Base-by-base conservation (phyloP, 2,329 filamentous ascomycete genomes). In the Curvularia lunata region DNA sequence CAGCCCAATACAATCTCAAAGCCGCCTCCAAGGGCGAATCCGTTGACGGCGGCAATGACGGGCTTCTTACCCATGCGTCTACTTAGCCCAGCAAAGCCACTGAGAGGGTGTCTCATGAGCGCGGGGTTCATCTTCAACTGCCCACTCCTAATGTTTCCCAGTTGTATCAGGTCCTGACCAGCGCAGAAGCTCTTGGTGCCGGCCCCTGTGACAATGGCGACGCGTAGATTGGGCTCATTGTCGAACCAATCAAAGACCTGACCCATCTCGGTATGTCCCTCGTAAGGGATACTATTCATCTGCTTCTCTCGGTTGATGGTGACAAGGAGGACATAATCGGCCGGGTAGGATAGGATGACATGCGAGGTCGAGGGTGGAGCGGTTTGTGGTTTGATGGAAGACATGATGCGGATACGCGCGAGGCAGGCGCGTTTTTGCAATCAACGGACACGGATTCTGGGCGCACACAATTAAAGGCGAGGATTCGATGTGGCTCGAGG, bases 41-140 rank as follows among this genome's bases (percentile, higher is more conserved):
- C 85, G 71, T 86, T 87, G 3, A 86, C 83, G 2, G 85, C 85
- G 8, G 83, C 84, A 68, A 87, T 84, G 45, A 87, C 79, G 1
- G 85, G 85, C 72, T 87, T 87, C 77, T 85, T 86, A 0, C 86
- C 86, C 12, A 73, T 73, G 12, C 86, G 78, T 40, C 83, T 77
- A 40, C 82, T 85, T 13, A 89, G 69, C 0, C 84, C 86, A 37
- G 78, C 81, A 66, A 86, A 85, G 0, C 85, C 86, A 57, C 70
- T 72, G 1, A 76, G 54, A 1, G 83, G 82, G 60, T 81, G 81
- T 45, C 70, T 67, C 66, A 70, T 61, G 45, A 69, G 49, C 1
- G 62, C 69, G 1, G 70, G 65, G 34, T 62, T 67, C 51, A 62
- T 50, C 37, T 72, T 68, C 6, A 69, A 52, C 54, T 68, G 55